Percentiles rank a stretch among this genome's conserved stretches.
These are phyloP conservation scores for Auricularia sp. DNA, from an alignment of 768 basidiomycete genomes.

Conservation along the genomic window DNA sequence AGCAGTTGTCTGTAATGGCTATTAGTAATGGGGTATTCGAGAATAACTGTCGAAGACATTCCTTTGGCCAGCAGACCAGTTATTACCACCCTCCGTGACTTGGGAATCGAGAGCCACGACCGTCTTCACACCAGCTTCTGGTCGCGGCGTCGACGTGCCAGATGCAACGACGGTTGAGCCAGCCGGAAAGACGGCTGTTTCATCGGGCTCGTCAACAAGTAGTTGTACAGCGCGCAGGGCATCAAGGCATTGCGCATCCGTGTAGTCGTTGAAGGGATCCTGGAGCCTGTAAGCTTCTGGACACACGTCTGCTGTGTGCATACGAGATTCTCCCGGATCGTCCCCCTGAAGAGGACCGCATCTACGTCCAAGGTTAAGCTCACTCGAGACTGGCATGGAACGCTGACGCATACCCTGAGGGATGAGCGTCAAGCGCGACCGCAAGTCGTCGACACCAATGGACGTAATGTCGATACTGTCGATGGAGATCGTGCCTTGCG, in stretches of 20 bases:
- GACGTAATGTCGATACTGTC: slow-evolving; percentile 29
- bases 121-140: not conserved
- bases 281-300: not conserved
- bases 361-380: not conserved
- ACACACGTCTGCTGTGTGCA: not conserved
- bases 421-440: slow-evolving; percentile 2
- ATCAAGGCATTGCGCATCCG: slow-evolving; percentile 5
- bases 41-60: not conserved
- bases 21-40: not conserved
- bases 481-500: slow-evolving; percentile 21
- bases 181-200: not conserved
- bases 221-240: slow-evolving; percentile 1
- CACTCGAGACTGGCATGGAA: too few relatives aligned
- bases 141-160: not conserved
- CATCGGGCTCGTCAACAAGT: not conserved
- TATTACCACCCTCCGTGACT: slow-evolving; percentile 2
- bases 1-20: not conserved
- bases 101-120: not conserved
- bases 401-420: not conserved
- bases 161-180: not conserved
- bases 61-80: slow-evolving; percentile 3
- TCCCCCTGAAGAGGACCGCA: slow-evolving; percentile 6
- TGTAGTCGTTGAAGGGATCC: slow-evolving; percentile 6
- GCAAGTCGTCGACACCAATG: slow-evolving; percentile 25
- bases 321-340: not conserved